phyloP scores from a whole-genome alignment of 2,329 filamentous ascomycete species.

The Clathrospora elynae region DNA sequence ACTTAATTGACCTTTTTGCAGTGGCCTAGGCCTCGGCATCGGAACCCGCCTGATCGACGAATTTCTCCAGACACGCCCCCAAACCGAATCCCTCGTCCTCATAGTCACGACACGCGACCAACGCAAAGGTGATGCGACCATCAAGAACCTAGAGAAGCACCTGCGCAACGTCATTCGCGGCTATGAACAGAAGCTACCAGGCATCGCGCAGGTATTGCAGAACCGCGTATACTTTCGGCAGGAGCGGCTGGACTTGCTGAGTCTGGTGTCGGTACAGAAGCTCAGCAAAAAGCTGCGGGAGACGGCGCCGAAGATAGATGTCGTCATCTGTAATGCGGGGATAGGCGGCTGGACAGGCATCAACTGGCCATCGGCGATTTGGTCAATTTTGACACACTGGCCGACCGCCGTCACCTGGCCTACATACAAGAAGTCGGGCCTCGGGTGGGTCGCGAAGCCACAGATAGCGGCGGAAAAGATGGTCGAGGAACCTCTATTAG shows the following conservation, averaged over 20 bases:
- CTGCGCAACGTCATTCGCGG: slow-evolving; percentile 55
- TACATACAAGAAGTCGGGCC: slow-evolving; percentile 69
- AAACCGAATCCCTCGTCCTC: slow-evolving; percentile 72
- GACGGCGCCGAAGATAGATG: slow-evolving; percentile 73
- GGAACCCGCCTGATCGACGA: slow-evolving; percentile 87
- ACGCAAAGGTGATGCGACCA: slow-evolving; percentile 75
- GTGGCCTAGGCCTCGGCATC: slow-evolving; percentile 84
- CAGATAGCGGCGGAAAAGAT: slow-evolving; percentile 53
- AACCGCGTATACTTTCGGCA: slow-evolving; percentile 58
- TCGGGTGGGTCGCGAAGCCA: slow-evolving; percentile 60
- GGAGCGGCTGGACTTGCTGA: slow-evolving; percentile 63
- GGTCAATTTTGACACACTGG: slow-evolving; percentile 64
- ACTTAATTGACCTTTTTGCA: slow-evolving; percentile 52
- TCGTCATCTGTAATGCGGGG: slow-evolving; percentile 83
- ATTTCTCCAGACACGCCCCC: slow-evolving; percentile 73
- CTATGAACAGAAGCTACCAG: slow-evolving; percentile 44
- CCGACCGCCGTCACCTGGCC: slow-evolving; percentile 76
- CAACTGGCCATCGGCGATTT: slow-evolving; percentile 67
- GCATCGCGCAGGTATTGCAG: slow-evolving; percentile 49
- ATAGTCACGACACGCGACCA: slow-evolving; percentile 81
- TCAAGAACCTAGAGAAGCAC: slow-evolving; percentile 67
- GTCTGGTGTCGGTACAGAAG: slow-evolving; percentile 60
- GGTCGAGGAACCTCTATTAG: slow-evolving; percentile 64
- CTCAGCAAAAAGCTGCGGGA: slow-evolving; percentile 59
- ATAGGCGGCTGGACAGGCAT: slow-evolving; percentile 85